Base-by-base conservation (phyloP, 345 rosid genomes). In the Physaria fendleri region DNA sequence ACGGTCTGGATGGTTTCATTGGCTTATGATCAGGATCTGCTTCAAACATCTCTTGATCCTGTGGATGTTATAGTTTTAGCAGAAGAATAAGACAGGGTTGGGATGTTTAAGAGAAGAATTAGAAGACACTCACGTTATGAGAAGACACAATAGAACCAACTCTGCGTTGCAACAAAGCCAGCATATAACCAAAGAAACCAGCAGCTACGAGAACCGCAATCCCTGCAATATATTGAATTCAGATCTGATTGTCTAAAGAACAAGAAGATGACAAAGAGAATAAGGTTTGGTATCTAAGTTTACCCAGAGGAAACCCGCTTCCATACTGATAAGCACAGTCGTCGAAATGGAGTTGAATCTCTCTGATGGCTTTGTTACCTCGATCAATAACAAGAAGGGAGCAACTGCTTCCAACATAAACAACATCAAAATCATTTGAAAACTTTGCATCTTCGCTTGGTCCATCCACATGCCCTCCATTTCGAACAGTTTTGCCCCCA, bases 281-380 rank as follows among this genome's bases (percentile, higher is more conserved):
- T 11, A 2, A 30, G 15, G 21, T 23, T 55, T 5, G 20, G 16
- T 30, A 22, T 1, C 15, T 45, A 23, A 54, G 28, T 55, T 59
- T 79, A 90, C 99, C 97, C 13, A 87, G 83, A 50, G 99, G 97
- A 73, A 93, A 93, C 47, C 87, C 87, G 74, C 95, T 90, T 65
- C 76, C 96, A 77, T 93, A 93, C 65, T 85, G 99, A 76, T 93
- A 85, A 65, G 97, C 97, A 76, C 99, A 93, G 69, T 93, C 99
- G 48, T 93, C 99, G 39, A 93, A 93, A 79, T 81, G 95, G 56
- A 93, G 97, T 55, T 89, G 99, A 71, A 93, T 93, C 79, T 93
- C 99, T 72, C 97, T 77, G 25, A 89, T 87, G 42, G 97, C 99
- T 68, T 10, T 82, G 69, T 87, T 87, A 74, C 97, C 97, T 73